Conservation (phyloP, 768 basidiomycete species). For the Auriscalpium vulgare region DNA sequence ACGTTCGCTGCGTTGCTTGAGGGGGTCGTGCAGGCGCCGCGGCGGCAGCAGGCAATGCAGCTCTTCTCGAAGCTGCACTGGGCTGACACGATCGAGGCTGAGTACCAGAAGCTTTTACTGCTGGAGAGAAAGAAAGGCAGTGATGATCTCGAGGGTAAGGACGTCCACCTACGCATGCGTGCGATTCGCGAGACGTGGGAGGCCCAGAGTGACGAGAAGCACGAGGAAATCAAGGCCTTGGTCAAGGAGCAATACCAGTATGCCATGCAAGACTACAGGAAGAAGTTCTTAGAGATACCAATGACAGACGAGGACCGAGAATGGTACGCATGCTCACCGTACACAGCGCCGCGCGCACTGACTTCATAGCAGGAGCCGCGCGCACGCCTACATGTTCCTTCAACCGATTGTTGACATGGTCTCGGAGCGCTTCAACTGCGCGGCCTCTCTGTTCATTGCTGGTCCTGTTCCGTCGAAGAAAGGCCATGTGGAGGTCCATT, state of each 20-base stretch:
- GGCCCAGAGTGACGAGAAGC: background rate
- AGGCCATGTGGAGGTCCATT: background rate
- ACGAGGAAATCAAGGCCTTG: background rate
- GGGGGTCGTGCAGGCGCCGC: background rate
- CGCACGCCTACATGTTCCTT: background rate
- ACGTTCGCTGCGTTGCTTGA: background rate
- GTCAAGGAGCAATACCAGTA: background rate
- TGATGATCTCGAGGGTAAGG: too few species aligned
- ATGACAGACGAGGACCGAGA: background rate
- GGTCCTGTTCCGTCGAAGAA: background rate
- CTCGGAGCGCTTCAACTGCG: background rate
- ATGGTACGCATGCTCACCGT: background rate
- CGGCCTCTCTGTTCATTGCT: background rate
- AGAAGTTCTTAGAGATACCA: background rate
- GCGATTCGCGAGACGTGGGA: background rate
- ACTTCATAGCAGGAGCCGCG: background rate
- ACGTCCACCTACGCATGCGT: background rate
- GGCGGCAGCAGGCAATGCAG: background rate
- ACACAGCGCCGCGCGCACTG: background rate
- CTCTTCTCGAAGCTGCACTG: background rate
- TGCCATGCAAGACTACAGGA: background rate
- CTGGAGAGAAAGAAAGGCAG: too few species aligned
- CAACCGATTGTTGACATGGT: background rate
- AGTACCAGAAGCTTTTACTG: background rate
- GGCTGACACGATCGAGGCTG: background rate